phyloP scores from a whole-genome alignment of 2,329 filamentous ascomycete genomes.

The Mycosphaerella sp. region DNA sequence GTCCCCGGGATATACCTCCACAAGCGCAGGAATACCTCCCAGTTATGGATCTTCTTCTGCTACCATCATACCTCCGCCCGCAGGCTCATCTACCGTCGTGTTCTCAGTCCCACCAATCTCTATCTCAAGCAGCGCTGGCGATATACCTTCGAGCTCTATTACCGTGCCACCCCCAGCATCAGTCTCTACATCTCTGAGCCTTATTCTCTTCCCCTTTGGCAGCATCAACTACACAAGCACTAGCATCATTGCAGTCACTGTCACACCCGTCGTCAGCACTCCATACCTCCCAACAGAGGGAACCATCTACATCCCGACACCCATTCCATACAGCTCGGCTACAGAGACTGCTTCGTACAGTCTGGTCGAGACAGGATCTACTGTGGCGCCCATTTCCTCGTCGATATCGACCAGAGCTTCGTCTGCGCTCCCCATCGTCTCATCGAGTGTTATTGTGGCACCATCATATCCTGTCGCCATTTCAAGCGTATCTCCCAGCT shows the following conservation, averaged over 20 bases:
- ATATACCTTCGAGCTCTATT: not conserved
- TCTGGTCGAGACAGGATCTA: not conserved
- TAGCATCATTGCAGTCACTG: not conserved
- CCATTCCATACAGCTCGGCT: not conserved
- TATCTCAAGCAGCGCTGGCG: not conserved
- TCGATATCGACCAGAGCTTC: not conserved
- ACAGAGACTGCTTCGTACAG: not conserved
- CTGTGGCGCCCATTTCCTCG: constrained; percentile 2
- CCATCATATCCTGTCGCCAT: not conserved
- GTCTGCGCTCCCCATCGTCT: not conserved
- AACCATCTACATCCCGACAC: too few relatives aligned
- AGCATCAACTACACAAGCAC: constrained; percentile 8
- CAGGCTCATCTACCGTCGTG: not conserved
- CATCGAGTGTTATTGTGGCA: not conserved
- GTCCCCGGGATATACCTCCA: not conserved
- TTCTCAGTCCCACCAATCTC: not conserved
- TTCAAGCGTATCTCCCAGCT: not conserved
- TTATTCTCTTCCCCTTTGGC: constrained; percentile 1
- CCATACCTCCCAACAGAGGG: not conserved
- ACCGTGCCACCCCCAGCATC: not conserved
- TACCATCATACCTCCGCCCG: not conserved
- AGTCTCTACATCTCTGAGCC: not conserved
- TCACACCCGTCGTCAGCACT: constrained; percentile 1
- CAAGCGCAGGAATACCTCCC: not conserved
- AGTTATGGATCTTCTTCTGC: not conserved